Evolutionary conservation across 768 basidiomycete species (phyloP).

Genomic region (Chalciporus chontae): DNA sequence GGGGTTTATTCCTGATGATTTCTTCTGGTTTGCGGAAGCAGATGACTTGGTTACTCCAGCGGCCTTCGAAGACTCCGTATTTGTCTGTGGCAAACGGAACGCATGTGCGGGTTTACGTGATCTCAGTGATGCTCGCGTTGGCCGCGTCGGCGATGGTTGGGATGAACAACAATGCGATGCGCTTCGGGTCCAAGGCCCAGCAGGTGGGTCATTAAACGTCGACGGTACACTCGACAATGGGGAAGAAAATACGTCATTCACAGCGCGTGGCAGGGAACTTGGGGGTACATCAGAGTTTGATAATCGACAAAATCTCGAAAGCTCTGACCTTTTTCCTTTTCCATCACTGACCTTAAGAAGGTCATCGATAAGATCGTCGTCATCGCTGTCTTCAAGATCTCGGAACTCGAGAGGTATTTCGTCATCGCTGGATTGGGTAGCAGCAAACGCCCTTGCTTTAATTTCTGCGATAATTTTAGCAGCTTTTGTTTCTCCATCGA

Average conservation of each 20-base stretch:
- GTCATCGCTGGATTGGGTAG: constrained; percentile 44
- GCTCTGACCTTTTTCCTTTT: constrained; percentile 10
- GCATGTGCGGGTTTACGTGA: constrained; percentile 12
- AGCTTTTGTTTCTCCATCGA: constrained; percentile 42
- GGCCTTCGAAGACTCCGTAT: constrained; percentile 6
- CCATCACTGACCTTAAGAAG: constrained; percentile 12
- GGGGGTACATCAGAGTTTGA: not conserved
- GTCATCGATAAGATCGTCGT: constrained; percentile 38
- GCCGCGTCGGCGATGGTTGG: constrained; percentile 4
- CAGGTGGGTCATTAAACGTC: not conserved
- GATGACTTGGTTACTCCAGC: not conserved
- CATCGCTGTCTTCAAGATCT: constrained; percentile 49
- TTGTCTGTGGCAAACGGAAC: constrained; percentile 12
- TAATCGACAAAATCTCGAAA: not conserved
- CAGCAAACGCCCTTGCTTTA: constrained; percentile 56
- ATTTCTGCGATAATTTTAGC: constrained; percentile 61
- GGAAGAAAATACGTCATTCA: constrained; percentile 16
- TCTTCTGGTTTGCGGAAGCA: constrained; percentile 14
- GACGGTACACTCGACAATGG: constrained; percentile 23
- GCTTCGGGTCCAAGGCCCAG: not conserved
- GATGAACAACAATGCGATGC: not conserved
- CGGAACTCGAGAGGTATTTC: constrained; percentile 34
- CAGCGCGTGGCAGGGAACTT: constrained; percentile 6
- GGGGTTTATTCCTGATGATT: constrained; percentile 40
- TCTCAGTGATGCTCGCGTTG: constrained; percentile 18